Evolutionary conservation across 306 rosid genomes (phyloP).

Genomic region (Cyamopsis tetragonoloba): DNA sequence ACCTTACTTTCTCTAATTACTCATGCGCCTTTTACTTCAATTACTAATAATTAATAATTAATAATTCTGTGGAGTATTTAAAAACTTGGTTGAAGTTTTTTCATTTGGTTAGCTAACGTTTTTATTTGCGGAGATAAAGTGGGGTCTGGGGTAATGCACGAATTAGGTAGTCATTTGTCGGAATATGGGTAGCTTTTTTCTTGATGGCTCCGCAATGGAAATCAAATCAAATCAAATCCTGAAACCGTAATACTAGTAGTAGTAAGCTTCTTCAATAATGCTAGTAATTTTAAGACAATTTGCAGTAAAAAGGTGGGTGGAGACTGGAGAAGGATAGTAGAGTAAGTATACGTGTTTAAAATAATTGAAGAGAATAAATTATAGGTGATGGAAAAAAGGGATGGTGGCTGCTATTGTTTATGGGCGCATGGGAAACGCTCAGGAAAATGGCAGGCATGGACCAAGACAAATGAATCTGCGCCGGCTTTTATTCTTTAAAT

Average conservation of each 20-base stretch:
- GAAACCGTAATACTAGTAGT: background rate
- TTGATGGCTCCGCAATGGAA: constrained; percentile 7
- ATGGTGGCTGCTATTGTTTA: constrained; percentile 26
- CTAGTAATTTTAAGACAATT: too few species aligned
- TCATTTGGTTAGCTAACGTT: background rate
- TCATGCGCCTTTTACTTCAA: background rate
- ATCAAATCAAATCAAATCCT: background rate
- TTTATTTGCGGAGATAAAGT: constrained; percentile 18
- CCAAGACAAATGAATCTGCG: constrained; percentile 25
- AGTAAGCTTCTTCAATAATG: too few species aligned
- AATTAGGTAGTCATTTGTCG: constrained; percentile 33
- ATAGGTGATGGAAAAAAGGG: background rate
- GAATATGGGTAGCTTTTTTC: constrained; percentile 24
- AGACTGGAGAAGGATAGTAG: background rate
- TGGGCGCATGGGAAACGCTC: constrained; percentile 21
- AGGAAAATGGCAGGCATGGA: background rate
- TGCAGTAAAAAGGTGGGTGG: background rate
- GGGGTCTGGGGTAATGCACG: constrained; percentile 9
- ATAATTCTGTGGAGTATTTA: too few species aligned
- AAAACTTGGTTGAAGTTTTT: background rate
- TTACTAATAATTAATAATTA: too few species aligned
- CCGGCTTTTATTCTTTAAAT: constrained; percentile 19
- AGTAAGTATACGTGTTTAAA: too few species aligned
- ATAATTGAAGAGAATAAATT: too few species aligned
- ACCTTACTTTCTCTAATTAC: background rate